Evolutionary conservation across 208 protist genomes (phyloP).

Genomic region (Leishmania guyanensis): DNA sequence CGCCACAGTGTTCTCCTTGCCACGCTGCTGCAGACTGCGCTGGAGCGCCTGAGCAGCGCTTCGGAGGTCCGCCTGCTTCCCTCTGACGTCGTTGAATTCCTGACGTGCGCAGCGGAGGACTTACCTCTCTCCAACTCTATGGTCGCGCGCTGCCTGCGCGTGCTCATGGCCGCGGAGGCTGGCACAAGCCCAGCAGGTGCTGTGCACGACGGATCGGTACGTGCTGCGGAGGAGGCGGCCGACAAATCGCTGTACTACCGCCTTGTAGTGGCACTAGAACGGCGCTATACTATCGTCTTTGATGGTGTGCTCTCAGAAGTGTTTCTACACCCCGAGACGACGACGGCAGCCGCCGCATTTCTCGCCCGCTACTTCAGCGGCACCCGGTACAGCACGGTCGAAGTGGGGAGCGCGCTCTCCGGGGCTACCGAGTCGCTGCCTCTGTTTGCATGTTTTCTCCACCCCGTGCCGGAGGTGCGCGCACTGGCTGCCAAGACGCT

Average conservation of each 20-base stretch:
- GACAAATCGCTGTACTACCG: constrained; percentile 28
- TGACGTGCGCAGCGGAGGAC: constrained; percentile 58
- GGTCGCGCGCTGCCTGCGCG: constrained; percentile 46
- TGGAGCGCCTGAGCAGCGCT: constrained; percentile 30
- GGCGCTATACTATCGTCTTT: constrained; percentile 68
- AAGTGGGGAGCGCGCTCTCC: constrained; percentile 33
- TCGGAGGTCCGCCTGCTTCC: constrained; percentile 40
- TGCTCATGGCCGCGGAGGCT: constrained; percentile 41
- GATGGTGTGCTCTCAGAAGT: constrained; percentile 66
- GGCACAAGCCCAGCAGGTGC: constrained; percentile 2
- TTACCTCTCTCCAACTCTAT: constrained; percentile 62
- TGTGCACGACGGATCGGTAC: background rate
- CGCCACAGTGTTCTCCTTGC: constrained; percentile 28
- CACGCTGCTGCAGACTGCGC: constrained; percentile 31
- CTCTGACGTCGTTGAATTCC: constrained; percentile 64
- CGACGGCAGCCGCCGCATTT: constrained; percentile 43
- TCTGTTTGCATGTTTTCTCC: constrained; percentile 81
- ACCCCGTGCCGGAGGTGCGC: constrained; percentile 70
- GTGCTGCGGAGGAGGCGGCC: constrained; percentile 13
- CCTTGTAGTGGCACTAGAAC: constrained; percentile 61
- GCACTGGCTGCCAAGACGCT: constrained; percentile 53
- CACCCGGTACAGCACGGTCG: constrained; percentile 74
- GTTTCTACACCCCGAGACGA: constrained; percentile 41
- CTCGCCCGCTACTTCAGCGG: constrained; percentile 74
- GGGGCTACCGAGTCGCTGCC: constrained; percentile 55